phyloP scores from a whole-genome alignment of 176 grass and related monocot species.

The Carex myosuroides region DNA sequence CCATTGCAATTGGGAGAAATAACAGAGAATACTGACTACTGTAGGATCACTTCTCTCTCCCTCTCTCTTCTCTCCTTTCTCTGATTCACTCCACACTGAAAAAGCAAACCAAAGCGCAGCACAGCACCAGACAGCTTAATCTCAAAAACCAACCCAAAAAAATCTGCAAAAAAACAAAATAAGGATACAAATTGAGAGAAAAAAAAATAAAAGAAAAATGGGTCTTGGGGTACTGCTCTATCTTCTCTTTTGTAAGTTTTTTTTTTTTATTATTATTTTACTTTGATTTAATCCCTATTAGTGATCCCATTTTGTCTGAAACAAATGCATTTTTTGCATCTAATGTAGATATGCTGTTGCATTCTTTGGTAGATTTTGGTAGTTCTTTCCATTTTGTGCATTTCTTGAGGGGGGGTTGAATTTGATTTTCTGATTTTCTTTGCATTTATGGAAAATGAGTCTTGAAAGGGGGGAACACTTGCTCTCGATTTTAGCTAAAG shows the following conservation, averaged over 20 bases:
- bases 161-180: background rate
- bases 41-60: background rate
- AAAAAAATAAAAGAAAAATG: background rate
- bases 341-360: background rate
- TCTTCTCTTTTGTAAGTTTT: slow-evolving; percentile 20
- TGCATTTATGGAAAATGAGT: background rate
- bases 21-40: background rate
- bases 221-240: slow-evolving; percentile 7
- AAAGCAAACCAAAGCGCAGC: background rate
- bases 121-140: slow-evolving; percentile 12
- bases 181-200: background rate
- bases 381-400: background rate
- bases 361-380: background rate
- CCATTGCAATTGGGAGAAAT: background rate
- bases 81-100: slow-evolving; percentile 9
- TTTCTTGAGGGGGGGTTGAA: background rate
- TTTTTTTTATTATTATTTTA: background rate
- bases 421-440: background rate
- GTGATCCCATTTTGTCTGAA: slow-evolving; percentile 7
- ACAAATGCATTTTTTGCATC: background rate
- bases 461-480: background rate
- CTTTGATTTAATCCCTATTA: background rate
- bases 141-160: slow-evolving; percentile 2
- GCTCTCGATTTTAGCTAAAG: slow-evolving; percentile 18
- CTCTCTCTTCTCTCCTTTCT: background rate